Percentiles rank a stretch among this genome's conserved stretches.
Conservation (phyloP, 2,329 filamentous ascomycete genomes). For the Phialophora macrospora region DNA sequence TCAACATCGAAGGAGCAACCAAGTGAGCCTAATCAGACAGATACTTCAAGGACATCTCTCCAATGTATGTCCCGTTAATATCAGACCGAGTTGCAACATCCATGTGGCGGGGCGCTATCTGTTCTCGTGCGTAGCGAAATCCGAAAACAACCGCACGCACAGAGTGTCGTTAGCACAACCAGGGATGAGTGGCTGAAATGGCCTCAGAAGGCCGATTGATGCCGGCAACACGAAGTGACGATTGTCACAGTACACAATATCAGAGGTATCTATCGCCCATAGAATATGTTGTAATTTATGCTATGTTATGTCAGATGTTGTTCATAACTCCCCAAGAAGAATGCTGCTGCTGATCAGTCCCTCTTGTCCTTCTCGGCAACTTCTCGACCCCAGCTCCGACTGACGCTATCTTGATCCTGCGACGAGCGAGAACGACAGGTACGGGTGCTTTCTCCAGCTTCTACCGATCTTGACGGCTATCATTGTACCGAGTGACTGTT, state of each 20-base stretch:
- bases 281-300: constrained; percentile 6
- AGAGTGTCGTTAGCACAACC: background rate
- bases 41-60: background rate
- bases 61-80: background rate
- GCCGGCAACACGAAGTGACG: constrained; percentile 12
- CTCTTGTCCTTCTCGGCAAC: constrained; percentile 11
- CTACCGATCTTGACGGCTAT: background rate
- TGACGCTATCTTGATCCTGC: background rate
- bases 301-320: constrained; percentile 20
- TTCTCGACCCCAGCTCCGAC: constrained; percentile 9
- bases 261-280: background rate
- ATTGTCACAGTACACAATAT: background rate
- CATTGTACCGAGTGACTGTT: constrained; percentile 1
- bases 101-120: background rate
- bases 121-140: background rate
- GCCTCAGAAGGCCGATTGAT: constrained; percentile 4
- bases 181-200: background rate
- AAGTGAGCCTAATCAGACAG: background rate
- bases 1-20: background rate
- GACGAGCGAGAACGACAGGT: background rate
- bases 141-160: background rate
- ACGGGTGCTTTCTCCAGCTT: background rate
- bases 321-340: constrained; percentile 1
- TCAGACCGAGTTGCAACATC: background rate
- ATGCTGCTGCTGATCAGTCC: constrained; percentile 12